These are phyloP conservation scores for Rhodofomes roseus DNA, from an alignment of 1,284 basidiomycete genomes.

Conservation along the genomic window DNA sequence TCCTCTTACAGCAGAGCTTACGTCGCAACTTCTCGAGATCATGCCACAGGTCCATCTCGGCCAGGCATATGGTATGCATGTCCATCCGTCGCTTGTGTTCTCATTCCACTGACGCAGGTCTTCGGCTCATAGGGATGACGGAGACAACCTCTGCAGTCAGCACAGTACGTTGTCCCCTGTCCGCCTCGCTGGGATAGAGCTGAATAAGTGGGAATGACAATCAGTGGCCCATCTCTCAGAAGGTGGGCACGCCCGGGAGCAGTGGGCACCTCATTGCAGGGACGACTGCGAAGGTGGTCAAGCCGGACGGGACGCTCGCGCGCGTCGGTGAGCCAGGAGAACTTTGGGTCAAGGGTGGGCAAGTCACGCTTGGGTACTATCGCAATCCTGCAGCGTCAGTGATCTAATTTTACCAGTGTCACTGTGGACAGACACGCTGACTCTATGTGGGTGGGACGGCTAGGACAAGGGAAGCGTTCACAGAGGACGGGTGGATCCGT, in stretches of 20 bases:
- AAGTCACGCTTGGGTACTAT: conserved; percentile 52
- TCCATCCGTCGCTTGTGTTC: background rate
- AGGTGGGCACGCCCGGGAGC: conserved; percentile 27
- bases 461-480: conserved; percentile 57
- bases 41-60: conserved; percentile 61
- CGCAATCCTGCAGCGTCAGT: conserved; percentile 58
- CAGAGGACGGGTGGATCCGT: conserved; percentile 55
- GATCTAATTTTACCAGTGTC: too few relatives aligned
- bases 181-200: background rate
- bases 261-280: conserved; percentile 37
- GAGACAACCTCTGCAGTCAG: conserved; percentile 44
- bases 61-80: conserved; percentile 55
- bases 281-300: conserved; percentile 46
- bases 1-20: conserved; percentile 68
- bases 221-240: conserved; percentile 8
- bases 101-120: background rate
- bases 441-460: too few relatives aligned
- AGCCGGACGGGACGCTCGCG: conserved; percentile 56
- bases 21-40: conserved; percentile 47
- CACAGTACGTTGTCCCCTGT: conserved; percentile 4
- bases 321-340: conserved; percentile 66
- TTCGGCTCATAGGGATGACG: conserved; percentile 32
- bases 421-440: too few relatives aligned
- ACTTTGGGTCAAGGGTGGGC: conserved; percentile 55
- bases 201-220: conserved; percentile 11